Evolutionary conservation across 1,139 yeast genomes (phyloP).

Genomic region (Scheffersomyces quercinus): DNA sequence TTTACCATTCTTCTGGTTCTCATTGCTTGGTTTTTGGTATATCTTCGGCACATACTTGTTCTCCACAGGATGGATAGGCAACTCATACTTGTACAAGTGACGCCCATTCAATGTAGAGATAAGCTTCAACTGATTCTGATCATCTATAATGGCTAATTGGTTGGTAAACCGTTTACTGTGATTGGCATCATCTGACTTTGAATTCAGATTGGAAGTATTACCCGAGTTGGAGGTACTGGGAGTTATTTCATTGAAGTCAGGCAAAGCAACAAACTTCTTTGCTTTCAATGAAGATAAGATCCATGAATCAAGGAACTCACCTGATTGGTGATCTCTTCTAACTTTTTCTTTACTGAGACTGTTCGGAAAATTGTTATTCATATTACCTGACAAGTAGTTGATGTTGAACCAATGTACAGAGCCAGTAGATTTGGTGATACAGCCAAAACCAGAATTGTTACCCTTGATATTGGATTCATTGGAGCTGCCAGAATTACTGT

Average conservation of each 20-base stretch:
- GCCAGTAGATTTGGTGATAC: slow-evolving; percentile 57
- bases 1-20: neutral
- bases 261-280: slow-evolving; percentile 31
- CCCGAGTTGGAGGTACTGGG: neutral
- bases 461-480: slow-evolving; percentile 13
- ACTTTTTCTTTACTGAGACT: slow-evolving; percentile 2
- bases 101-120: slow-evolving; percentile 48
- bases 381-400: slow-evolving; percentile 39
- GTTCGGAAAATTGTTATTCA: slow-evolving; percentile 30
- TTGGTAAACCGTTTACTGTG: slow-evolving; percentile 13
- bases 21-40: no score
- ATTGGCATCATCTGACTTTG: slow-evolving; percentile 6
- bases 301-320: slow-evolving; percentile 42
- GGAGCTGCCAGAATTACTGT: neutral
- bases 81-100: slow-evolving; percentile 42
- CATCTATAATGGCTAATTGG: slow-evolving; percentile 41
- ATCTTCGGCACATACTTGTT: slow-evolving; percentile 4
- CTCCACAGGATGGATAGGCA: slow-evolving; percentile 32
- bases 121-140: slow-evolving; percentile 37
- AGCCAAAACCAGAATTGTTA: slow-evolving; percentile 50
- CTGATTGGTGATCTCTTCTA: slow-evolving; percentile 1
- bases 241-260: slow-evolving; percentile 17
- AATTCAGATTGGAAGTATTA: slow-evolving; percentile 4
- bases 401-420: slow-evolving; percentile 64
- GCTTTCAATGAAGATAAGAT: slow-evolving; percentile 39